Evolutionary conservation across 495 filamentous ascomycete genomes (phyloP).

Genomic region (Daldinia bambusicola): DNA sequence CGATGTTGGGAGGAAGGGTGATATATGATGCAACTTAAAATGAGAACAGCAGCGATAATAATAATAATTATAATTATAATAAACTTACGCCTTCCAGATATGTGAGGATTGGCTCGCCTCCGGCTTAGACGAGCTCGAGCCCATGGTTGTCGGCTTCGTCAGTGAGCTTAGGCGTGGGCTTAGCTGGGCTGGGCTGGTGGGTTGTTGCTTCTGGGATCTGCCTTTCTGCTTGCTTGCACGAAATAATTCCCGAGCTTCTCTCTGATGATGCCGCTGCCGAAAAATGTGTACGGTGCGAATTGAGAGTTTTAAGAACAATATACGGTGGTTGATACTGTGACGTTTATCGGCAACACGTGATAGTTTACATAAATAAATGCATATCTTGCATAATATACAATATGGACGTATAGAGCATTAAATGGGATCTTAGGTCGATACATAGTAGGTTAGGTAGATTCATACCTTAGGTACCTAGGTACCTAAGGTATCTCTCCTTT

Average conservation of each 20-base stretch:
- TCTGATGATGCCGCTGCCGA: conserved; percentile 19
- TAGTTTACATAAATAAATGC: neutral
- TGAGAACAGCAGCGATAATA: neutral
- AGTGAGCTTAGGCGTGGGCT: neutral
- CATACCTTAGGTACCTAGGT: no score
- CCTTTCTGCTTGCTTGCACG: conserved; percentile 11
- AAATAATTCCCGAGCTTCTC: conserved; percentile 27
- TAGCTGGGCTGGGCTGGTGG: conserved; percentile 7
- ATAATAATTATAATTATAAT: neutral
- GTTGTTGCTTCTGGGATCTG: conserved; percentile 23
- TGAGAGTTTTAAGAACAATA: neutral
- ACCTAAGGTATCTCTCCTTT: no score
- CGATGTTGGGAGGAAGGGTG: no score
- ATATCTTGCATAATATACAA: neutral
- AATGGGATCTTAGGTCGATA: no score
- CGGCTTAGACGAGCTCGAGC: conserved; percentile 62
- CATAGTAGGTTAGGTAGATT: no score
- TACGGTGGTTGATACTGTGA: conserved; percentile 27
- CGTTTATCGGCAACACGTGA: neutral
- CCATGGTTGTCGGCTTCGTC: conserved; percentile 53
- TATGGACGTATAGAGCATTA: neutral
- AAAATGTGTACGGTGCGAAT: conserved; percentile 42
- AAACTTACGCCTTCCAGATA: conserved; percentile 60
- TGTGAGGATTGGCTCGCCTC: conserved; percentile 52
- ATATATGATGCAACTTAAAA: neutral